phyloP scores from a whole-genome alignment of 2,329 filamentous ascomycete genomes.

The Fusarium sp. region DNA sequence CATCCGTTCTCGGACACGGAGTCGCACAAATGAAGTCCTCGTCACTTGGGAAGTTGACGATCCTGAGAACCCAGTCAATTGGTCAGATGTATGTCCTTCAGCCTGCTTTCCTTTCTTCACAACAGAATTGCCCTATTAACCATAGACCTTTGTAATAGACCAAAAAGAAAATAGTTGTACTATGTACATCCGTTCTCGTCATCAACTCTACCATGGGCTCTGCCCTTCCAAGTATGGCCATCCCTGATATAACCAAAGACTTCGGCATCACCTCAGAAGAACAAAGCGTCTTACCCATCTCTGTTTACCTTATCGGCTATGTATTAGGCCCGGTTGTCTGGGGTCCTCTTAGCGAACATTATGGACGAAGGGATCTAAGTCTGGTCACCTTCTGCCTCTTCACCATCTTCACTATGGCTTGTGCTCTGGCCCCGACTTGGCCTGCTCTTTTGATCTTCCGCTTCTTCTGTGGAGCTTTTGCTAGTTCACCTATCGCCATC shows the following conservation, averaged over 20 bases:
- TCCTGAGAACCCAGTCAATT: slow-evolving; percentile 66
- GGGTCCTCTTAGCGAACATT: slow-evolving; percentile 74
- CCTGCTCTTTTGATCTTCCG: slow-evolving; percentile 66
- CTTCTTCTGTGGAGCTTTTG: slow-evolving; percentile 64
- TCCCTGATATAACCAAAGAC: slow-evolving; percentile 66
- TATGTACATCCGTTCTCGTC: slow-evolving; percentile 68
- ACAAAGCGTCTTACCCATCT: slow-evolving; percentile 68
- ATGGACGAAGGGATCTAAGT: slow-evolving; percentile 64
- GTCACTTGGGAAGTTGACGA: slow-evolving; percentile 62
- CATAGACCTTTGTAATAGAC: slow-evolving; percentile 48
- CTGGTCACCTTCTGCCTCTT: slow-evolving; percentile 61
- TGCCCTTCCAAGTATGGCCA: slow-evolving; percentile 72
- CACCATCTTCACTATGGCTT: slow-evolving; percentile 65
- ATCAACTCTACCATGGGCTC: slow-evolving; percentile 77
- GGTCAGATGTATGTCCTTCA: slow-evolving; percentile 52
- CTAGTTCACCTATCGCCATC: slow-evolving; percentile 70
- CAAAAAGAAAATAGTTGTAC: slow-evolving; percentile 66
- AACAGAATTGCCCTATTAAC: neutral
- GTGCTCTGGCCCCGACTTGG: slow-evolving; percentile 66
- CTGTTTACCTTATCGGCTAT: slow-evolving; percentile 73
- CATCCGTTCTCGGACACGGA: slow-evolving; percentile 51
- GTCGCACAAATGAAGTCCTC: slow-evolving; percentile 50
- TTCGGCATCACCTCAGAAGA: slow-evolving; percentile 65
- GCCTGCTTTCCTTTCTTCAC: neutral
- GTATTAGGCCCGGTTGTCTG: slow-evolving; percentile 71